Percentiles rank a stretch among this genome's conserved stretches.
These are phyloP conservation scores for Orbilia ellipsospora DNA, from an alignment of 2,329 filamentous ascomycete genomes.

Conservation along the genomic window DNA sequence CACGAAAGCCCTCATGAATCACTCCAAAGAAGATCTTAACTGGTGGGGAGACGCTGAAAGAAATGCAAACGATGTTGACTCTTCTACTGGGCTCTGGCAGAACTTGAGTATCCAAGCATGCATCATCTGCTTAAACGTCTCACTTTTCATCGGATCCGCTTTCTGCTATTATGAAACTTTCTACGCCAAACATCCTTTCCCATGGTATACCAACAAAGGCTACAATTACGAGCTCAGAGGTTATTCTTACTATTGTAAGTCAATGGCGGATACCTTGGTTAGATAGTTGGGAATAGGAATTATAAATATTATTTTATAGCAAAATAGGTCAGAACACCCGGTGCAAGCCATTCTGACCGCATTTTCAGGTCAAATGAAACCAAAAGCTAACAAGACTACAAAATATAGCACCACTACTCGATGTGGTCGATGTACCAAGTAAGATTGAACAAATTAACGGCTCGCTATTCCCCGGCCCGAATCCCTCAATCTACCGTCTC, in stretches of 20 bases:
- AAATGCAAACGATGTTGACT: neutral
- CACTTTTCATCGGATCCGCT: slow-evolving; percentile 34
- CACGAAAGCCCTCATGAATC: slow-evolving; percentile 40
- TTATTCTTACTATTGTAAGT: slow-evolving; percentile 54
- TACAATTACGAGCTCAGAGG: slow-evolving; percentile 32
- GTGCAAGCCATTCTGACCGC: neutral
- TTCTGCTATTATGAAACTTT: slow-evolving; percentile 51
- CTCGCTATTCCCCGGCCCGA: slow-evolving; percentile 36
- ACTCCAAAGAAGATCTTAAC: neutral
- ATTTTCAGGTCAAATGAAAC: neutral
- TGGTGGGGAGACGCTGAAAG: slow-evolving; percentile 17
- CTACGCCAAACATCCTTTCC: slow-evolving; percentile 2
- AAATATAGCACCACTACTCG: slow-evolving; percentile 32
- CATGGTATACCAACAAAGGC: slow-evolving; percentile 7
- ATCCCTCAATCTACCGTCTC: slow-evolving; percentile 55
- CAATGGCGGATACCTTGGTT: slow-evolving; percentile 33
- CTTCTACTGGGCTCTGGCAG: slow-evolving; percentile 3
- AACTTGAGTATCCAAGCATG: slow-evolving; percentile 19
- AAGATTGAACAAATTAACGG: slow-evolving; percentile 42
- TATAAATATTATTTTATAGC: slow-evolving; percentile 9
- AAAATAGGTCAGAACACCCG: slow-evolving; percentile 8
- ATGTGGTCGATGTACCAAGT: slow-evolving; percentile 35
- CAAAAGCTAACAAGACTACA: neutral
- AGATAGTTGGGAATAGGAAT: slow-evolving; percentile 18
- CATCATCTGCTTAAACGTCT: slow-evolving; percentile 35